Base-by-base conservation (phyloP, 208 protist species). In the Leishmania gerbilli region DNA sequence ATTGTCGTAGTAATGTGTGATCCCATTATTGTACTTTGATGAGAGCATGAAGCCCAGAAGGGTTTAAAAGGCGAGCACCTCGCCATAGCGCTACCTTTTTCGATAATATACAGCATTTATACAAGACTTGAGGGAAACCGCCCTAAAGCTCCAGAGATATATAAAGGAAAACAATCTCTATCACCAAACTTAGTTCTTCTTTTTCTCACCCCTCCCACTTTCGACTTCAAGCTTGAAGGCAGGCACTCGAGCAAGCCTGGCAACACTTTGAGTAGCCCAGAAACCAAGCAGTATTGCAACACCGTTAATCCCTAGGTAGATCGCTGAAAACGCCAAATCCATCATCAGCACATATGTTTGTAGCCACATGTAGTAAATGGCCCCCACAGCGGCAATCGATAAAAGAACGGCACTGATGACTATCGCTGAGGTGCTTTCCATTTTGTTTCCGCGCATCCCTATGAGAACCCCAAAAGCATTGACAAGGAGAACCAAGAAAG, bases 331-430 rank as follows among this genome's bases (percentile, higher is more conserved):
- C 27, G 74, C 89, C 24, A 96, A 71, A 78, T 94, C 92, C 21
- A 96, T 84, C 84, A 87, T 90, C 83, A 93, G 90, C 40, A 94
- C 89, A 68, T 96, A 96, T n/a, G 92, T 92, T 84, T 96, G 91
- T 3, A 96, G 81, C 90, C 92, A 96, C 91, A 94, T 96, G 81
- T 91, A 96, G 74, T 94, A 96, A 68, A 93, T 84, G 15, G 84
- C 89, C 15, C 90, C 92, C 45, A 88, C 76, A 27, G 83, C 84
- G 9, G 76, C 79, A 72, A 95, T 64, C 69, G 87, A 62, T 42
- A 92, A 72, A 13, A 96, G 71, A 45, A 81, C 24, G 9, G 89
- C 69, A 56, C 88, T 78, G n/a, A 93, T 53, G 31, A 71, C 75
- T 53, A 90, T 80, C 1, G 88, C 79, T 19, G 55, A 24, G 31